Conservation (phyloP, 208 protist genomes). For the Trypanosomatidae sp. region DNA sequence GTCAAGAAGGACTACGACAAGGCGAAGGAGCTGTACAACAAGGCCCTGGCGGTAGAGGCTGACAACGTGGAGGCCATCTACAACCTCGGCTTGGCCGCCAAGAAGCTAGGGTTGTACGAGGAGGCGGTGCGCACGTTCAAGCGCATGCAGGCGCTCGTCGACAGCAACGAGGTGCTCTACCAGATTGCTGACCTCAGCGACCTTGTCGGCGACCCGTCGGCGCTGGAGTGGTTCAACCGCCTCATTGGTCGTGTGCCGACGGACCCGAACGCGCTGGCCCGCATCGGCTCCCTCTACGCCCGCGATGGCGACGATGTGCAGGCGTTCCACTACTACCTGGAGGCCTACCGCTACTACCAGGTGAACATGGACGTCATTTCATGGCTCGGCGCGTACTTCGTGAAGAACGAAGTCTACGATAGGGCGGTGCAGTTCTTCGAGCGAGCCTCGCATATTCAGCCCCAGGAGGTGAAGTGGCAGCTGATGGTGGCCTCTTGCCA, state of each 20-base stretch:
- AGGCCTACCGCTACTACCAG: conserved; percentile 97
- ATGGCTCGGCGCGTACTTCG: conserved; percentile 97
- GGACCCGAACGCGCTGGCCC: conserved; percentile 93
- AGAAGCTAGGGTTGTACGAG: conserved; percentile 90
- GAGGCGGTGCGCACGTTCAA: conserved; percentile 95
- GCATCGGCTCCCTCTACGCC: conserved; percentile 92
- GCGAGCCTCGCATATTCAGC: conserved; percentile 95
- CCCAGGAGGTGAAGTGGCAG: conserved; percentile 96
- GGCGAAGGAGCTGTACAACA: conserved; percentile 93
- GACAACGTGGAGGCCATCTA: conserved; percentile 98
- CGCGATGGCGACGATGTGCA: conserved; percentile 92
- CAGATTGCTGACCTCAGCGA: conserved; percentile 96
- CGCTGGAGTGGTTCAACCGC: conserved; percentile 84
- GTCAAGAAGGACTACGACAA: conserved; percentile 87
- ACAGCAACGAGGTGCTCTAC: conserved; percentile 95
- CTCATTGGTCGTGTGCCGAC: conserved; percentile 92
- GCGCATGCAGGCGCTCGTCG: conserved; percentile 92
- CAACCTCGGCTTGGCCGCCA: conserved; percentile 95
- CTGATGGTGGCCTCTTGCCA: conserved; percentile 97
- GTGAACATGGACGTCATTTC: conserved; percentile 97
- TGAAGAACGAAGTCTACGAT: conserved; percentile 97
- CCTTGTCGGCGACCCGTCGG: conserved; percentile 59
- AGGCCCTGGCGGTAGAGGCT: conserved; percentile 95
- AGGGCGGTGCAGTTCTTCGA: conserved; percentile 98
- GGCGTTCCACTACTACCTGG: conserved; percentile 95